Evolutionary conservation across 106 monocot species (phyloP).

Genomic region (Phalaenopsis equestris): DNA sequence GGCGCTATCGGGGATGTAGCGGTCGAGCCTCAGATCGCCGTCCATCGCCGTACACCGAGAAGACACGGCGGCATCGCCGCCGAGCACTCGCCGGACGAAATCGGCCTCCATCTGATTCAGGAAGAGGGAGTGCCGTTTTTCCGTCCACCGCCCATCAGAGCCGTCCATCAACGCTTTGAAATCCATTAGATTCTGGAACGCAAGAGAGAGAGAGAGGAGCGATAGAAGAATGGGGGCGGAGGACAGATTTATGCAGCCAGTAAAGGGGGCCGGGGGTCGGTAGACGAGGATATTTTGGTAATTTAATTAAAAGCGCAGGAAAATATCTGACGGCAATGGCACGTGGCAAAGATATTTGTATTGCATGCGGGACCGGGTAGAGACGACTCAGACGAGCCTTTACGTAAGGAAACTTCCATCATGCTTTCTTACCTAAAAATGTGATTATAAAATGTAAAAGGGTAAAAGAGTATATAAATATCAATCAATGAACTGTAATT

Average conservation of each 20-base stretch:
- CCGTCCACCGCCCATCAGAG: constrained; percentile 15
- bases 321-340: neutral
- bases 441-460: too few species aligned
- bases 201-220: neutral
- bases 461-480: too few species aligned
- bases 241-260: neutral
- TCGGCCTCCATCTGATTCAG: constrained; percentile 19
- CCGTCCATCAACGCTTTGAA: constrained; percentile 8
- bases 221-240: neutral
- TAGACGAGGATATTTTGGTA: neutral
- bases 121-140: constrained; percentile 20
- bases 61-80: neutral
- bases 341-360: neutral
- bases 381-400: too few species aligned
- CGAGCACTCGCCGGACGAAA: constrained; percentile 13
- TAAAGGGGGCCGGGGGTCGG: neutral
- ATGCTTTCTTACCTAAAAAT: too few species aligned
- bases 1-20: constrained; percentile 12
- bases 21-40: neutral
- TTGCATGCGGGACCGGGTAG: too few species aligned
- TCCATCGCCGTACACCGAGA: neutral
- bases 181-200: constrained; percentile 2
- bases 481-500: too few species aligned
- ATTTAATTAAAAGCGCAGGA: neutral
- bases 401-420: too few species aligned